Base-by-base conservation (phyloP, 768 basidiomycete species). In the Leccinum longicurvipes region DNA sequence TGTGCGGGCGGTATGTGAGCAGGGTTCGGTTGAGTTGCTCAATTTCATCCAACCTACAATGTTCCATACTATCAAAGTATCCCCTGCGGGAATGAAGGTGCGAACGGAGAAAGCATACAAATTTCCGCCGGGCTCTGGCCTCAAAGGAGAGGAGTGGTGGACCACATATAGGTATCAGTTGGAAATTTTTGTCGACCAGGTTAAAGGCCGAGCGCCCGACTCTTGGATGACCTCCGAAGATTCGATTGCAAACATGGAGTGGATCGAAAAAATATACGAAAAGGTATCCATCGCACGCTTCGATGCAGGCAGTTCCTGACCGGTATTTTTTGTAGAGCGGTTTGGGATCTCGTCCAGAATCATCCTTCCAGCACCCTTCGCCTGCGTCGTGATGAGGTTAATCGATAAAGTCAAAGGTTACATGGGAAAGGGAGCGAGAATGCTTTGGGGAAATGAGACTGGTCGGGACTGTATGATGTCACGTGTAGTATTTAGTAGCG, bases 141-240 rank as follows among this genome's bases (percentile, higher is more conserved):
- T 39, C 34, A 74, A 78, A 53, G 83, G 83, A 21, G 77, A 84
- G 65, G 72, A 73, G 9, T 83, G 80, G 78, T 87, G 84, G 84
- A 72, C 79, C 34, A 79, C 83, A 23, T 72, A 73, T 54, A 66
- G 72, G 24, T 83, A 80, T 57, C 84, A 86, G 67, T 69, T 86
- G 34, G 84, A 87, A 69, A 82, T 80, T 7, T 86, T 86, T 54
- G 79, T 87, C 8, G 81, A 88, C 62, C 77, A 74, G 64, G 57
- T 87, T 45, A 74, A 73, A 55, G 83, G 83, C 17, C 73, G 79
- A 31, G 65, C 69, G 21, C 80, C 83, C 2, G 74, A 79, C 54
- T 76, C 76, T 14, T 88, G 86, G 85, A 60, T 85, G 34, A 65
- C 72, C 7, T 69, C 67, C 14, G 79, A 86, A 53, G 81, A 85